A percentile compares a stretch with the other conserved stretches of the same genome.
These are phyloP conservation scores for Monilinia laxa DNA, from an alignment of 2,329 filamentous ascomycete species.

Conservation along the genomic window DNA sequence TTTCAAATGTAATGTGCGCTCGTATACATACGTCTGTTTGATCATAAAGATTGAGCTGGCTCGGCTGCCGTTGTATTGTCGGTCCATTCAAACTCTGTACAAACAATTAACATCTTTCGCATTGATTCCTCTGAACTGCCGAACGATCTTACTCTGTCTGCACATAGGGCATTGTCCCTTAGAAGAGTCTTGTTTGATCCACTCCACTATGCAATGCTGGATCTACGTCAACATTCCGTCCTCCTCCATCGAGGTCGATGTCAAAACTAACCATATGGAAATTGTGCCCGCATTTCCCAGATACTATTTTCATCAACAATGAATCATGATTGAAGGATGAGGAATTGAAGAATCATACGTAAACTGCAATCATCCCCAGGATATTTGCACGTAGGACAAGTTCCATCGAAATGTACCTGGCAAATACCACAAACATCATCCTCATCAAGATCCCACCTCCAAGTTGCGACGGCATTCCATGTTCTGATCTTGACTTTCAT, in stretches of 20 bases:
- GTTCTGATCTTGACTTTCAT: slow-evolving; percentile 97
- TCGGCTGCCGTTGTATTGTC: slow-evolving; percentile 14
- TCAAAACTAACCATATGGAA: slow-evolving; percentile 80
- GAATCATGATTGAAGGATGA: neutral
- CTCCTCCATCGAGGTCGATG: neutral
- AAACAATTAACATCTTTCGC: slow-evolving; percentile 2
- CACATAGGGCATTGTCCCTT: slow-evolving; percentile 98
- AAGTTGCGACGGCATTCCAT: slow-evolving; percentile 93
- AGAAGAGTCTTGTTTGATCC: slow-evolving; percentile 92
- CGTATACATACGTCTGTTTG: neutral
- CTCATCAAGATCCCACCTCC: slow-evolving; percentile 96
- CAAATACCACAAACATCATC: slow-evolving; percentile 99
- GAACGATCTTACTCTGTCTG: slow-evolving; percentile 68
- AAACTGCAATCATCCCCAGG: slow-evolving; percentile 94
- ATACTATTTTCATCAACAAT: slow-evolving; percentile 56
- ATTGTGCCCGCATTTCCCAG: slow-evolving; percentile 94
- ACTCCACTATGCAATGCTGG: slow-evolving; percentile 91
- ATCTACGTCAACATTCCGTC: slow-evolving; percentile 13
- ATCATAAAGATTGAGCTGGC: neutral
- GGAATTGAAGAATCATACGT: slow-evolving; percentile 55
- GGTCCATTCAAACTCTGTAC: slow-evolving; percentile 22
- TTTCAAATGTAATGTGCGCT: neutral
- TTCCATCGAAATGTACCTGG: slow-evolving; percentile 95
- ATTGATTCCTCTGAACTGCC: neutral
- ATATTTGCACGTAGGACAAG: slow-evolving; percentile 96